phyloP scores from a whole-genome alignment of 1,139 yeast species.

The Yamadazyma atlantica region DNA sequence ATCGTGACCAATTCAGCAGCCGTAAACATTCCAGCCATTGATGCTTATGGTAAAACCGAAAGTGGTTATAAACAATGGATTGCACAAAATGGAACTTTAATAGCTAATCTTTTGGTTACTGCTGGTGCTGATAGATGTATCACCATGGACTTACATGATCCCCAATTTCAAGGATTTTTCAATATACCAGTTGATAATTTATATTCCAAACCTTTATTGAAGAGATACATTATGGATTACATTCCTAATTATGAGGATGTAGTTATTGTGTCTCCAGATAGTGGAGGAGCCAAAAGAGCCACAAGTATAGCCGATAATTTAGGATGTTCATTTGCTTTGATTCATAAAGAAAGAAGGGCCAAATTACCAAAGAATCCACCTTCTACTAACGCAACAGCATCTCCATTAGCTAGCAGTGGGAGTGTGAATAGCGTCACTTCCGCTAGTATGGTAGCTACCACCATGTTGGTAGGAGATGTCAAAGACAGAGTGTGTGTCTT shows the following conservation, averaged over 20 bases:
- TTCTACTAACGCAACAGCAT: constrained; percentile 4
- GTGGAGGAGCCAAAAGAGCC: constrained; percentile 97
- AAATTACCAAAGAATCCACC: constrained; percentile 37
- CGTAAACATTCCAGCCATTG: constrained; percentile 32
- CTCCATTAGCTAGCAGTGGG: constrained; percentile 9
- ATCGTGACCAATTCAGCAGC: constrained; percentile 33
- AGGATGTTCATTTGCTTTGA: constrained; percentile 88
- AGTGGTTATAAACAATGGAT: constrained; percentile 92
- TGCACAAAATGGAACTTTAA: constrained; percentile 90
- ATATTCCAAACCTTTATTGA: constrained; percentile 80
- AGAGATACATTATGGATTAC: constrained; percentile 71
- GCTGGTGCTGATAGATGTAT: constrained; percentile 97
- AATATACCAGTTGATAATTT: constrained; percentile 91
- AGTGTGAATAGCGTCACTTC: constrained; percentile 6
- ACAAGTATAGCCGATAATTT: constrained; percentile 89
- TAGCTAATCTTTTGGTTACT: constrained; percentile 83
- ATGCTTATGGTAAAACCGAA: constrained; percentile 40
- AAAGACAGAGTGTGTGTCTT: constrained; percentile 79
- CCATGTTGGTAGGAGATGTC: constrained; percentile 95
- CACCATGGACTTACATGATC: constrained; percentile 97
- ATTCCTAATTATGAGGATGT: constrained; percentile 76
- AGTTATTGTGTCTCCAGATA: constrained; percentile 91
- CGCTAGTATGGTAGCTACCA: constrained; percentile 53
- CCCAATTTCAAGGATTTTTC: constrained; percentile 92
- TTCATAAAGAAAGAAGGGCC: constrained; percentile 89